phyloP scores from a whole-genome alignment of 1,284 basidiomycete genomes.

The Ustilago esculenta region DNA sequence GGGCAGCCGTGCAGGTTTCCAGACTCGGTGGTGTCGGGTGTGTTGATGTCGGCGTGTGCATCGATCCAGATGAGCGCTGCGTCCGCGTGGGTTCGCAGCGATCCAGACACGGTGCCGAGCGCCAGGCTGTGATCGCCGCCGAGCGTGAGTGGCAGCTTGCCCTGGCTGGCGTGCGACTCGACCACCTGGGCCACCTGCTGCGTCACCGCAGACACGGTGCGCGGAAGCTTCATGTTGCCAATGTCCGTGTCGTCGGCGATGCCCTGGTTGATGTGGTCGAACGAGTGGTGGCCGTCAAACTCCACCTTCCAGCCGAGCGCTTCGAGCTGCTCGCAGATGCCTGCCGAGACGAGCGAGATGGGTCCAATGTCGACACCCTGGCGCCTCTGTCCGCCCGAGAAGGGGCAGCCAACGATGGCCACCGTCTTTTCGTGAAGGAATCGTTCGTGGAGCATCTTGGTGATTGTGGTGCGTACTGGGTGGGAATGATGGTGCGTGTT shows the following conservation, averaged over 20 bases:
- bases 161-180: slow-evolving; percentile 77
- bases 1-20: slow-evolving; percentile 99
- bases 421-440: slow-evolving; percentile 52
- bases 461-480: too few species aligned
- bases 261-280: slow-evolving; percentile 75
- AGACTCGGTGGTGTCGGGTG: slow-evolving; percentile 79
- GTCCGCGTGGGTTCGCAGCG: slow-evolving; percentile 71
- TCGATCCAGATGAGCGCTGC: slow-evolving; percentile 85
- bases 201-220: slow-evolving; percentile 73
- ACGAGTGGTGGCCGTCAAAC: slow-evolving; percentile 88
- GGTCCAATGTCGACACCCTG: slow-evolving; percentile 64
- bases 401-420: slow-evolving; percentile 63
- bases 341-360: slow-evolving; percentile 57
- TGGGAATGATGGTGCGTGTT: too few species aligned
- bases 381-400: slow-evolving; percentile 62
- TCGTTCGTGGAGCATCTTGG: slow-evolving; percentile 41
- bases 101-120: slow-evolving; percentile 67
- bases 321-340: slow-evolving; percentile 60
- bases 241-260: slow-evolving; percentile 53
- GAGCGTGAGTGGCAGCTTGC: slow-evolving; percentile 87
- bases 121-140: slow-evolving; percentile 94
- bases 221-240: slow-evolving; percentile 60
- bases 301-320: slow-evolving; percentile 86
- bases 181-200: slow-evolving; percentile 82
- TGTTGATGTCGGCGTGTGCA: slow-evolving; percentile 88